Evolutionary conservation across 2,329 filamentous ascomycete genomes (phyloP).

Genomic region (Bertia moriformis): DNA sequence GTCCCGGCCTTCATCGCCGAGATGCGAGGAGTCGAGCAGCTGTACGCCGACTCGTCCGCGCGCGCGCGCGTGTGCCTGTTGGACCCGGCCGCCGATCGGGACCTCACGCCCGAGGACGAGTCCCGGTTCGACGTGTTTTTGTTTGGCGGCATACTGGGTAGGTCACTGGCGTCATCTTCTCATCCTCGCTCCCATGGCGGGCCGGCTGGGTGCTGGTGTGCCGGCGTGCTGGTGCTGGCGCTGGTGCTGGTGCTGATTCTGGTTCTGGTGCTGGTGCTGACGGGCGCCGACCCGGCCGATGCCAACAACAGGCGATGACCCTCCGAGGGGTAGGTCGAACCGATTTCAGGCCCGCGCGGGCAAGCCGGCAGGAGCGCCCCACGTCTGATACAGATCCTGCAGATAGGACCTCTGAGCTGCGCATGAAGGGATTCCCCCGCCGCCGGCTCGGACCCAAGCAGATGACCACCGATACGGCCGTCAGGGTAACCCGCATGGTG

Average conservation of each 20-base stretch:
- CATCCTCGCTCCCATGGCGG: too few species aligned
- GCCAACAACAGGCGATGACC: conserved; percentile 72
- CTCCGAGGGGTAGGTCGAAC: conserved; percentile 69
- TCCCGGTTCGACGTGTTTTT: conserved; percentile 77
- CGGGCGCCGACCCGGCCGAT: conserved; percentile 2
- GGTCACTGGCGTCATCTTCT: too few species aligned
- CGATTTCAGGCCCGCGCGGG: too few species aligned
- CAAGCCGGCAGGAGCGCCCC: conserved; percentile 4
- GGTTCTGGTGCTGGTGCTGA: not conserved
- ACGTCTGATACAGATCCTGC: conserved; percentile 4
- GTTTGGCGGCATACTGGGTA: conserved; percentile 91
- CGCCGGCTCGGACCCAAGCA: conserved; percentile 80
- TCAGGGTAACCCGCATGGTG: conserved; percentile 80
- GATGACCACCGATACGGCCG: conserved; percentile 97
- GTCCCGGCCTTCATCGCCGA: conserved; percentile 57
- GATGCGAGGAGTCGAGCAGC: conserved; percentile 64
- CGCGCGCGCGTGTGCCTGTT: conserved; percentile 74
- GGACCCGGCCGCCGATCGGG: conserved; percentile 69
- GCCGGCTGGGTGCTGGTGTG: not conserved
- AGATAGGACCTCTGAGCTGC: conserved; percentile 92
- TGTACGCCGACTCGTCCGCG: conserved; percentile 50
- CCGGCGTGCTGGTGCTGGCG: not conserved
- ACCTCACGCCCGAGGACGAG: conserved; percentile 72
- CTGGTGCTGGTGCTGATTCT: too few species aligned
- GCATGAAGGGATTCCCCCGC: conserved; percentile 82